Evolutionary conservation across 768 basidiomycete genomes (phyloP).

Genomic region (Termitomyces sp.): DNA sequence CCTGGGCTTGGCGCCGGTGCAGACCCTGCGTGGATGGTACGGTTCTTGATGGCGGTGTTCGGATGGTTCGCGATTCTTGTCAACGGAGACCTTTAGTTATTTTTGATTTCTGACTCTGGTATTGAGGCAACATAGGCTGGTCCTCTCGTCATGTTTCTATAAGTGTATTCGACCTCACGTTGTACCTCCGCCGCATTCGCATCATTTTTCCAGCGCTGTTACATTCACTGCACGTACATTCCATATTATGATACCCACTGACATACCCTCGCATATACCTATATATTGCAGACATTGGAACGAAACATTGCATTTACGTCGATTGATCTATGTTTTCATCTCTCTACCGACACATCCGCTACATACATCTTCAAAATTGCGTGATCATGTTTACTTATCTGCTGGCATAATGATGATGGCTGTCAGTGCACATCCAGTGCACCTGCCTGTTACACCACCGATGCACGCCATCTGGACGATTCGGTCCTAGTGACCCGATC

Average conservation of each 20-base stretch:
- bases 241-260: not conserved
- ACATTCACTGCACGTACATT: not conserved
- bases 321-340: not conserved
- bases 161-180: not conserved
- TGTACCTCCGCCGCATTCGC: not conserved
- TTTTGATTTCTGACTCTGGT: not conserved
- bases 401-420: not conserved
- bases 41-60: constrained; percentile 77
- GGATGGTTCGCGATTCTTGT: constrained; percentile 71
- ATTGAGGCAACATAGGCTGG: not conserved
- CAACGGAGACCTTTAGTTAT: constrained; percentile 6
- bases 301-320: not conserved
- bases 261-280: not conserved
- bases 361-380: not conserved
- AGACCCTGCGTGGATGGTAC: constrained; percentile 76
- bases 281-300: not conserved
- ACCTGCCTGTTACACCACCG: too few relatives aligned
- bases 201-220: not conserved
- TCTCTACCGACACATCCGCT: not conserved
- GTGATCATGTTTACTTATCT: not conserved
- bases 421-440: too few relatives aligned
- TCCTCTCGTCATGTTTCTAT: not conserved
- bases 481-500: too few relatives aligned
- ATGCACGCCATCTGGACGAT: too few relatives aligned
- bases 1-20: constrained; percentile 68